These are phyloP conservation scores for Panaeolus cyanescens DNA, from an alignment of 768 basidiomycete genomes.

Conservation along the genomic window DNA sequence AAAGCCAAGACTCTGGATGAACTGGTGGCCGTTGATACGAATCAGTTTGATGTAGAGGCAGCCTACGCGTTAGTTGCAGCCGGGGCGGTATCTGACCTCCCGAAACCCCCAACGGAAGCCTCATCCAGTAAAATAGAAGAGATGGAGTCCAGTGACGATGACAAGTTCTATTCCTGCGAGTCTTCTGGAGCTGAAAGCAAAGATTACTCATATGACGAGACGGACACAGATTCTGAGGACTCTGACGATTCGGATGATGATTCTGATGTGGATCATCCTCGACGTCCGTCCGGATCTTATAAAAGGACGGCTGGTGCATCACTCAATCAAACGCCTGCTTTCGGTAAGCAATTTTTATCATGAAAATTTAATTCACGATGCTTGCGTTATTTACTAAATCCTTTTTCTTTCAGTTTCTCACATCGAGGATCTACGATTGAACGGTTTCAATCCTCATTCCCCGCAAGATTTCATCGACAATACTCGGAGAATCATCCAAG, in stretches of 20 bases:
- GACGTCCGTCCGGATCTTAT: too few species aligned
- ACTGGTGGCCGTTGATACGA: too few species aligned
- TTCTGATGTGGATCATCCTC: too few species aligned
- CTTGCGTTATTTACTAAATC: not conserved
- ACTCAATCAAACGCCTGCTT: too few species aligned
- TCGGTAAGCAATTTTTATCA: not conserved
- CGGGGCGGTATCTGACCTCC: too few species aligned
- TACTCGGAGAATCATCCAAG: not conserved
- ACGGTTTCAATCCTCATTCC: not conserved
- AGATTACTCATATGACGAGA: not conserved
- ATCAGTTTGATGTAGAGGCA: not conserved
- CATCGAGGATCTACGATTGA: not conserved
- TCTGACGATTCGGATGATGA: not conserved
- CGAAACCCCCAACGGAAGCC: too few species aligned
- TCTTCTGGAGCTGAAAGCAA: not conserved
- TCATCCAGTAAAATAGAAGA: not conserved
- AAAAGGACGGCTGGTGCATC: too few species aligned
- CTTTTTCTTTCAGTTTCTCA: not conserved
- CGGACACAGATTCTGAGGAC: not conserved
- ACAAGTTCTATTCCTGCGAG: not conserved
- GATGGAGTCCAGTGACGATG: not conserved
- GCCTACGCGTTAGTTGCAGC: not conserved
- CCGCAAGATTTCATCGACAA: not conserved
- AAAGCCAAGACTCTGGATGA: too few species aligned
- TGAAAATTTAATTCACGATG: not conserved